Percentiles rank a stretch among this genome's conserved stretches.
phyloP scores from a whole-genome alignment of 2,329 filamentous ascomycete species.

The Cordyceps farinosa region DNA sequence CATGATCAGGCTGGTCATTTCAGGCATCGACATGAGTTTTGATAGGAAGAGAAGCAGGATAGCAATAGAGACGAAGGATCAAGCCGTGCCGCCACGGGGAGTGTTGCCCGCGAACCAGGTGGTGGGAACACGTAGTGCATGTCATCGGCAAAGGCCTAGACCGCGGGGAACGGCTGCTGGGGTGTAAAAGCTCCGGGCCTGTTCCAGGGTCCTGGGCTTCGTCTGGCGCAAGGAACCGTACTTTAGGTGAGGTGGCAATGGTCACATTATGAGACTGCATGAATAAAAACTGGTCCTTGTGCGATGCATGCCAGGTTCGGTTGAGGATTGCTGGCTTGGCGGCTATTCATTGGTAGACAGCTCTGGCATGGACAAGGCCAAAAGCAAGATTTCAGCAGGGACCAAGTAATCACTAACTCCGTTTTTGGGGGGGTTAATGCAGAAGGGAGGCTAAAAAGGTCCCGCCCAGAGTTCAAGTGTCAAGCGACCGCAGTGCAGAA shows the following conservation, averaged over 20 bases:
- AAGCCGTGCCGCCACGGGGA: neutral
- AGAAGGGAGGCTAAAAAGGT: too few species aligned
- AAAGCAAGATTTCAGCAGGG: neutral
- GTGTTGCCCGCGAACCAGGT: neutral
- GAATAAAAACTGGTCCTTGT: neutral
- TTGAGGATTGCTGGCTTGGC: neutral
- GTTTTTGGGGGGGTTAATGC: too few species aligned
- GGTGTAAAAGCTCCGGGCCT: neutral
- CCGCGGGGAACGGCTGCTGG: neutral
- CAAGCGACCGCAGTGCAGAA: too few species aligned
- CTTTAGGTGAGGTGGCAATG: neutral
- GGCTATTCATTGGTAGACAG: neutral
- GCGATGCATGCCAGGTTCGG: neutral
- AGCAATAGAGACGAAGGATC: neutral
- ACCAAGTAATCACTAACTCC: too few species aligned
- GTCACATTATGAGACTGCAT: neutral
- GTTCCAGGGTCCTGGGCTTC: neutral
- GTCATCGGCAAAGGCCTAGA: neutral
- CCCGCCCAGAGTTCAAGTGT: too few species aligned
- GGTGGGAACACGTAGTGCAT: neutral
- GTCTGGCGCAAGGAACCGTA: too few species aligned
- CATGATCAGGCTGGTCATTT: neutral
- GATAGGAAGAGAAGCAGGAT: neutral
- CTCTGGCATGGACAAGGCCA: neutral
- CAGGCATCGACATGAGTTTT: neutral